Base-by-base conservation (phyloP, 2,329 filamentous ascomycete genomes). In the Talaromyces sp. region DNA sequence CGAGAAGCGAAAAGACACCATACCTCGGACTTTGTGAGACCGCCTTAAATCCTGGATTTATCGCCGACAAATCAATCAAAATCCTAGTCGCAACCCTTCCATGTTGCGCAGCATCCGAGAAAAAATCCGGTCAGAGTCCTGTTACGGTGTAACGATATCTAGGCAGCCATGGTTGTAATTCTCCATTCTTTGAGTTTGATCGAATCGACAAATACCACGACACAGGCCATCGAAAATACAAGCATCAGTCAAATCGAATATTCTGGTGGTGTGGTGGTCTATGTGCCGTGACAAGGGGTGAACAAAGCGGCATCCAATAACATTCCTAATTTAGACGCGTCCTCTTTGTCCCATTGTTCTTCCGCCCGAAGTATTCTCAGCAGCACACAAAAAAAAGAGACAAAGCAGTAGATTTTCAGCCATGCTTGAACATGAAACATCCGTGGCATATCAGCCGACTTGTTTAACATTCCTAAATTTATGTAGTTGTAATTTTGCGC, bases 311-410 rank as follows among this genome's bases (percentile, higher is more conserved):
- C 56, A 59, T 27, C 56, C 37, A 62, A 62, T 62, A 27, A 33
- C 48, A 54, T 52, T 22, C 48, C 60, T 33, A 19, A 16, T 10
- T 62, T 62, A 56, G 48, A 47, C 60, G 60, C 60, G 60, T 43
- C 19, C 33, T 39, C 35, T 57, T 24, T 59, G 56, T 59, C 56
- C n/a, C 37, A 43, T 45, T 45, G 35, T 45, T 45, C 56, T 27
- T n/a, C 56, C 33, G 24, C 7, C 35, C 35, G 22, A 56, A 37
- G 39, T 16, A 56, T 56, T 37, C 52, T 56, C 33, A 19, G 31
- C n/a, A 37, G 11, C 27, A 37, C 52, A 56, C 22, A 37, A n/a
- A 37, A 56, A 56, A 19, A 47, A 47, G 33, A 3, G 6, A 37
- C 48, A n/a, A 45, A 45, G 22, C 22, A 22, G 22, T 19, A 16